Base-by-base conservation (phyloP, 768 basidiomycete genomes). In the Auriculariales sp. region DNA sequence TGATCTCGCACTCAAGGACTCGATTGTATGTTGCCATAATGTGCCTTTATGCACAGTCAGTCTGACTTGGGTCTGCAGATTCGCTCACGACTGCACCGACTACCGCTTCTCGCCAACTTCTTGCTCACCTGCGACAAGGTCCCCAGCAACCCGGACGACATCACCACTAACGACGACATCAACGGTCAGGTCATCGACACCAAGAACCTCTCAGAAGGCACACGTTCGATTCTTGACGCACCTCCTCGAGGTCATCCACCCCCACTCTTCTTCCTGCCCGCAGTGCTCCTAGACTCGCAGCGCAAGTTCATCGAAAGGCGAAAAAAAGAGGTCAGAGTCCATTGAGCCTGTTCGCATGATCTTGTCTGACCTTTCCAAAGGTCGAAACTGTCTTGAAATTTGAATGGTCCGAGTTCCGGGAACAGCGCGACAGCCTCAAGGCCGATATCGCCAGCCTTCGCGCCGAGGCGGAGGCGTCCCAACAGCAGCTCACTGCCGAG, bases 1-100 rank as follows among this genome's bases (percentile, higher is more conserved):
- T 61, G 86, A 90, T 5, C 61, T 87, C 42, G 81, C 83, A 57
- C 71, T 88, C 46, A 83, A 80, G 64, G 85, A 88, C 57, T 86
- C 82, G 6, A 77, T 89, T 55, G 85, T 86, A 59, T 49, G 85
- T 73, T 17, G 22, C 17, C 24, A 34, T 17, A 45, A 42, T 22
- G 12, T 28, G 34, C 17, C 19, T 47, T 30, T 25, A 4, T 7
- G 4, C 33, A 6, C 50, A 29, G 29, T n/a, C 11, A 11, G 35
- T 49, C 28, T 42, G n/a, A 31, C 32, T 15, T 28, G 6, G n/a
- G 2, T 17, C 19, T 31, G 31, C 54, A 88, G 85, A 46, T 77
- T 81, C 64, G 86, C 86, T 62, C 73, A 81, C 53, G 79, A 85
- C 53, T 72, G 77, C 35, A 76, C 71, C 77, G 82, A 49, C 68